Conservation (phyloP, 108 stramenopile genomes). For the Nitzschia sp. region DNA sequence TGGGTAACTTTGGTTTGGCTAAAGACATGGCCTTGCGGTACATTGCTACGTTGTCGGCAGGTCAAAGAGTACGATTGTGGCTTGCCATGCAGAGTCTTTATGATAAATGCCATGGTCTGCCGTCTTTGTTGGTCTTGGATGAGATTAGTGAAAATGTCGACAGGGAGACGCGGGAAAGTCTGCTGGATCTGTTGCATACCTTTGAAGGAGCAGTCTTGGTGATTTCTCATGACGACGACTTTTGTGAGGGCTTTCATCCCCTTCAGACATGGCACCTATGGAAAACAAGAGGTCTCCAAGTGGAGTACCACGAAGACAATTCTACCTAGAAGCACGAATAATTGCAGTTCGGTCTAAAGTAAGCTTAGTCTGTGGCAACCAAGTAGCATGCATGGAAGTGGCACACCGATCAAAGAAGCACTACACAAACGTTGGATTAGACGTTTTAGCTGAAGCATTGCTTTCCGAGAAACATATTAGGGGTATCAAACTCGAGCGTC, state of each 20-base stretch:
- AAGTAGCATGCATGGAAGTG: no score
- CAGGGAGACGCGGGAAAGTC: slow-evolving; percentile 37
- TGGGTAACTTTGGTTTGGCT: slow-evolving; percentile 41
- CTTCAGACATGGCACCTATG: slow-evolving; percentile 8
- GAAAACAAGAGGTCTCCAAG: background rate
- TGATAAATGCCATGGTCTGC: background rate
- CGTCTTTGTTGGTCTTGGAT: slow-evolving; percentile 48
- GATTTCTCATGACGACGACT: slow-evolving; percentile 54
- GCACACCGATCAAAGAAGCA: no score
- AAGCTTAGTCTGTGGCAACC: no score
- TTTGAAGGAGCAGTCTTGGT: slow-evolving; percentile 42
- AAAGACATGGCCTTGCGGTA: slow-evolving; percentile 33
- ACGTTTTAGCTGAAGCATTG: no score
- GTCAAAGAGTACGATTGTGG: slow-evolving; percentile 59
- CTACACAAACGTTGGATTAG: no score
- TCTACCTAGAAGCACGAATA: no score
- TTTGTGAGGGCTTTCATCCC: slow-evolving; percentile 18
- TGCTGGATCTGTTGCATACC: slow-evolving; percentile 24
- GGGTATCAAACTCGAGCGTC: no score
- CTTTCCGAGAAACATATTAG: no score
- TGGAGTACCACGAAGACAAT: no score
- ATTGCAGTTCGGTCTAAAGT: no score
- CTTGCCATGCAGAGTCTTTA: slow-evolving; percentile 31
- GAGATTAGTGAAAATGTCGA: slow-evolving; percentile 60
- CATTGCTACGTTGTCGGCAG: slow-evolving; percentile 47